Base-by-base conservation (phyloP, 2,329 filamentous ascomycete genomes). In the Diaporthe destruens region DNA sequence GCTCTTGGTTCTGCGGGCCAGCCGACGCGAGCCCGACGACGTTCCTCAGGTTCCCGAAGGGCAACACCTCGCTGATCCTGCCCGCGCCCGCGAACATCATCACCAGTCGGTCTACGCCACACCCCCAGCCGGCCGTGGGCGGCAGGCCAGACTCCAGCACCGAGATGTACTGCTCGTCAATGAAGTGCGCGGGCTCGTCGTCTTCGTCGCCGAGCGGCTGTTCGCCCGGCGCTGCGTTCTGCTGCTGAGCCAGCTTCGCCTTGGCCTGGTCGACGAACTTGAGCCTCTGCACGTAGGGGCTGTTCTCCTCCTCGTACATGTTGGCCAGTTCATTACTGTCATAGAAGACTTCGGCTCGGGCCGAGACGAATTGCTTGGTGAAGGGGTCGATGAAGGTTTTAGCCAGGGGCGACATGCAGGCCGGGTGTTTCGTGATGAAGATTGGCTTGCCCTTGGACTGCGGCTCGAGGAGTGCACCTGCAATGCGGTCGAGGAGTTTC, bases 261-360 rank as follows among this genome's bases (percentile, higher is more conserved):
- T 78, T 83, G 34, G 77, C 80, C 76, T 90, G 88, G 12, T 83
- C 87, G 59, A 90, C 82, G 75, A 99, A 95, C 82, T 99, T 99
- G 71, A 89, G 87, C 57, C 93, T 88, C 83, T 99, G 96, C 77
- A 92, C 93, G 69, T 93, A 91, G 0, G 96, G 96, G 67, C 94
- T 93, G 81, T 99, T 99, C 81, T 99, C 96, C 83, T 99, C 96
- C 81, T 99, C 96, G 81, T 99, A 99, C 85, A 96, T 97, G 82
- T 99, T 99, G 74, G 96, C 94, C 42, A 98, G 87, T 80, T 99
- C 96, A 70, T 90, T 90, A 53, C 92, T 91, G 65, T 90, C 84
- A 75, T 97, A 89, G 82, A 97, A 98, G 29, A 98, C 88, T 82
- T 98, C 95, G 0, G 93, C 94, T 7, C 95, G 91, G 0, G 94